Conservation (phyloP, 371 early-diverging fungal genomes). For the Mortierella sp. region DNA sequence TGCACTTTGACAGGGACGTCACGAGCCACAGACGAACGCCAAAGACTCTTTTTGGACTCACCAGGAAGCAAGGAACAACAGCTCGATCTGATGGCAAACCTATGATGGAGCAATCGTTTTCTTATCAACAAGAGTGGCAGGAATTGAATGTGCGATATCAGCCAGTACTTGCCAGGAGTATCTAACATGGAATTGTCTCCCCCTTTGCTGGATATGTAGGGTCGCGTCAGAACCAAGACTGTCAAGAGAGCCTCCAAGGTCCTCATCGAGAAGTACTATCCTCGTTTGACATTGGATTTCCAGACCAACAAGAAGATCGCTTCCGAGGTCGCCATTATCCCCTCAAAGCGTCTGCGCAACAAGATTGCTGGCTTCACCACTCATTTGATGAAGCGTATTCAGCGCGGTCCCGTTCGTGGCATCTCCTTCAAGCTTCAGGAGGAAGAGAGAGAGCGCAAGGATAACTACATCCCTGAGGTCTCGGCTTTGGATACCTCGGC, state of each 20-base stretch:
- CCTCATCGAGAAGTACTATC: constrained; percentile 99
- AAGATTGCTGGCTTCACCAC: constrained; percentile 99
- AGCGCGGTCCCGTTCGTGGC: constrained; percentile 99
- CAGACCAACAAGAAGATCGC: constrained; percentile 99
- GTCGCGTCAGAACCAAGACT: constrained; percentile 86
- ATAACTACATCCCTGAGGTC: constrained; percentile 99
- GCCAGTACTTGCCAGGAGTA: no score
- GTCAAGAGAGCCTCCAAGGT: constrained; percentile 99
- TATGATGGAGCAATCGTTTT: no score
- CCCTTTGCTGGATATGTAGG: constrained; percentile 23
- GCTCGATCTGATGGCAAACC: no score
- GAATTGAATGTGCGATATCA: no score
- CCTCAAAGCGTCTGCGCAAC: constrained; percentile 99
- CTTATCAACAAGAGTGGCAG: no score
- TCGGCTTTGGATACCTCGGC: constrained; percentile 96
- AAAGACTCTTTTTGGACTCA: no score
- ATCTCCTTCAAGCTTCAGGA: constrained; percentile 99
- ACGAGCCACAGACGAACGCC: no score
- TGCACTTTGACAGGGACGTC: no score
- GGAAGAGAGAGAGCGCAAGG: constrained; percentile 99
- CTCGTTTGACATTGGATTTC: constrained; percentile 98
- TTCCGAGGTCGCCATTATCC: constrained; percentile 98
- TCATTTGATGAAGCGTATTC: constrained; percentile 99
- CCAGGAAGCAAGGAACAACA: no score
- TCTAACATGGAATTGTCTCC: no score